Base-by-base conservation (phyloP, 2,329 filamentous ascomycete genomes). In the Phoma sp. region DNA sequence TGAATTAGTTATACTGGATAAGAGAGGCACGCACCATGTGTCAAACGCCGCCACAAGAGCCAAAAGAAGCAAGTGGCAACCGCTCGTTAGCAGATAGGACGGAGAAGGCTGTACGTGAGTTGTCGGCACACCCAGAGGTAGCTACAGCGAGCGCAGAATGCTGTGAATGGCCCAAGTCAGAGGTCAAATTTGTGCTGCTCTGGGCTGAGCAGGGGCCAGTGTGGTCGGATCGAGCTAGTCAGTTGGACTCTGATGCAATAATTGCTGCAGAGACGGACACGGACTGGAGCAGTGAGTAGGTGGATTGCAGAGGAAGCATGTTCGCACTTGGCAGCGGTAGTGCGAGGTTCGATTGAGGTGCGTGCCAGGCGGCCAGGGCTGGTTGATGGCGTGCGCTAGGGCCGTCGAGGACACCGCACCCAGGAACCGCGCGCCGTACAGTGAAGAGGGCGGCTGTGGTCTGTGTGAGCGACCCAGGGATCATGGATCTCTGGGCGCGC, bases 21-120 rank as follows among this genome's bases (percentile, higher is more conserved):
- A 61, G 53, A 53, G 49, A 60, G 66, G 71, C 72, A 75, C 73
- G 69, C 61, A 73, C 71, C 71, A 73, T 36, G 66, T 63, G 68
- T 68, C 60, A 63, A 67, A 58, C 44, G 53, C 60, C 59, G 63
- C 59, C 49, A 60, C 51, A 32, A 53, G 57, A 48, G 17, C 59
- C 61, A 60, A 68, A 65, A 60, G 58, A 60, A 67, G 67, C 60
- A 61, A 60, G 61, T 60, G 64, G 55, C 63, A 65, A 60, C 58
- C 54, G 50, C 52, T 53, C 57, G 50, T 51, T 67, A 57, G 53
- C 57, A 53, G 64, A 63, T 48, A 52, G 60, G 62, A 63, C 57
- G 60, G 58, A 61, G 51, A 63, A 70, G 64, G 66, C 63, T 68
- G 64, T 68, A 67, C 55, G 65, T 56, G 63, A 62, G 64, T 63